Conservation (phyloP, 768 basidiomycete genomes). For the Leucosporidium creatinivorum region DNA sequence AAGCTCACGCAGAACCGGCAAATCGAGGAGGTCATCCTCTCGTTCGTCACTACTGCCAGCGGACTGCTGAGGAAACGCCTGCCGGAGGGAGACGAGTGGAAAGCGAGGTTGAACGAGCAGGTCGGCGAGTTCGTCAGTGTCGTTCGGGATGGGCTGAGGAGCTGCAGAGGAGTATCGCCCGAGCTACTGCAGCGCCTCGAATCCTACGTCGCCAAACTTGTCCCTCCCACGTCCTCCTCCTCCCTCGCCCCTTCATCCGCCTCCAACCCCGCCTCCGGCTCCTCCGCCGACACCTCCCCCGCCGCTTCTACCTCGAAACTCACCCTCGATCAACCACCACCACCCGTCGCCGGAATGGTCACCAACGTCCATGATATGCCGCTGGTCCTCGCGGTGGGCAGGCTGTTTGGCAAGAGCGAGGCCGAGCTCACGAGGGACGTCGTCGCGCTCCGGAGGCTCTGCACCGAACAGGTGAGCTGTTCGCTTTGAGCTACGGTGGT, state of each 20-base stretch:
- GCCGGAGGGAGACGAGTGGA: slow-evolving; percentile 74
- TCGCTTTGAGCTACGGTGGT: no score
- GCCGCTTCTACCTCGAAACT: slow-evolving; percentile 45
- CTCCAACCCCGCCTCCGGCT: slow-evolving; percentile 70
- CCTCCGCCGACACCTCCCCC: slow-evolving; percentile 49
- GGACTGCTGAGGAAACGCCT: slow-evolving; percentile 70
- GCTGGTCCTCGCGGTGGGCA: slow-evolving; percentile 60
- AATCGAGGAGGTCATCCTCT: slow-evolving; percentile 92
- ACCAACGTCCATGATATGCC: slow-evolving; percentile 64
- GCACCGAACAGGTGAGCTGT: slow-evolving; percentile 60
- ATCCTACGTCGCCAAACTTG: slow-evolving; percentile 71
- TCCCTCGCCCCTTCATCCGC: not conserved
- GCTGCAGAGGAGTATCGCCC: slow-evolving; percentile 61
- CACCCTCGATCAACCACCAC: slow-evolving; percentile 54
- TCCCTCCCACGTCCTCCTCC: slow-evolving; percentile 32
- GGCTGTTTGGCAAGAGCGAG: slow-evolving; percentile 66
- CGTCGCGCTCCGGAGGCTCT: slow-evolving; percentile 55
- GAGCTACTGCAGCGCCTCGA: slow-evolving; percentile 78
- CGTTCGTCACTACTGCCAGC: slow-evolving; percentile 88
- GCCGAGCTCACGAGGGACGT: slow-evolving; percentile 65
- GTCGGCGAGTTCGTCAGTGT: slow-evolving; percentile 81
- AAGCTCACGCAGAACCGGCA: slow-evolving; percentile 95
- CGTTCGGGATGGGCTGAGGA: slow-evolving; percentile 63
- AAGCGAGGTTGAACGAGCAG: slow-evolving; percentile 82
- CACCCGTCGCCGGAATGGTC: slow-evolving; percentile 50